These are phyloP conservation scores for Ogataea polymorpha DNA, from an alignment of 805 yeast genomes.

Conservation along the genomic window DNA sequence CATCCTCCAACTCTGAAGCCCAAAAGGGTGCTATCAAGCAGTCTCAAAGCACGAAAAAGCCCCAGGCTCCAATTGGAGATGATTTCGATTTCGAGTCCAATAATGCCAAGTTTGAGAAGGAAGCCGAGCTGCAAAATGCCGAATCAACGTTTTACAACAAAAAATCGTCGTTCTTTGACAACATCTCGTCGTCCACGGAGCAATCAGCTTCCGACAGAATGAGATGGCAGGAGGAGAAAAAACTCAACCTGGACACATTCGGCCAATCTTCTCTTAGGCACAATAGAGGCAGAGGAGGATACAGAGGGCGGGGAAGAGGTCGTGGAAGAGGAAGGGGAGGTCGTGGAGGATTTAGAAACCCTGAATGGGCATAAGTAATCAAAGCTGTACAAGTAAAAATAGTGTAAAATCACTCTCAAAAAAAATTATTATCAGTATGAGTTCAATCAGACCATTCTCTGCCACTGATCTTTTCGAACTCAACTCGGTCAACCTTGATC, in stretches of 20 bases:
- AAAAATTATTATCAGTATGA: conserved; percentile 47
- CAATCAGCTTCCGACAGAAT: conserved; percentile 39
- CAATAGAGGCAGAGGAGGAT: conserved; percentile 45
- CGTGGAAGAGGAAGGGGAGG: conserved; percentile 33
- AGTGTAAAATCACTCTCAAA: background rate
- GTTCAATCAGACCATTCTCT: conserved; percentile 82
- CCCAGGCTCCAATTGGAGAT: conserved; percentile 27
- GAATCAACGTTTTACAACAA: conserved; percentile 61
- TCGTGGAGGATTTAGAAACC: conserved; percentile 21
- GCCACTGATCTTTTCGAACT: conserved; percentile 77
- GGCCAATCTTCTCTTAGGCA: conserved; percentile 60
- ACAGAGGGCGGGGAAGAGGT: conserved; percentile 47
- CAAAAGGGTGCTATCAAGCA: background rate
- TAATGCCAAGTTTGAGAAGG: conserved; percentile 68
- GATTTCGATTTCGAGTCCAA: conserved; percentile 76
- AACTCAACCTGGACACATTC: conserved; percentile 76
- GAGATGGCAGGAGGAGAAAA: conserved; percentile 72
- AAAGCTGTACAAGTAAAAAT: background rate
- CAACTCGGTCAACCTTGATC: conserved; percentile 79
- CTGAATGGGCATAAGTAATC: conserved; percentile 28
- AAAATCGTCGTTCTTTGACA: conserved; percentile 84
- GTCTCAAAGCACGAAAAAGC: conserved; percentile 1
- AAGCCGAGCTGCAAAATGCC: conserved; percentile 34
- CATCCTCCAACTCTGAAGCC: no score
- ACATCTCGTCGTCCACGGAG: conserved; percentile 67